A percentile compares a stretch with the other conserved stretches of the same genome.
Conservation (phyloP, 306 rosid species). For the Vigna nakashimae region DNA sequence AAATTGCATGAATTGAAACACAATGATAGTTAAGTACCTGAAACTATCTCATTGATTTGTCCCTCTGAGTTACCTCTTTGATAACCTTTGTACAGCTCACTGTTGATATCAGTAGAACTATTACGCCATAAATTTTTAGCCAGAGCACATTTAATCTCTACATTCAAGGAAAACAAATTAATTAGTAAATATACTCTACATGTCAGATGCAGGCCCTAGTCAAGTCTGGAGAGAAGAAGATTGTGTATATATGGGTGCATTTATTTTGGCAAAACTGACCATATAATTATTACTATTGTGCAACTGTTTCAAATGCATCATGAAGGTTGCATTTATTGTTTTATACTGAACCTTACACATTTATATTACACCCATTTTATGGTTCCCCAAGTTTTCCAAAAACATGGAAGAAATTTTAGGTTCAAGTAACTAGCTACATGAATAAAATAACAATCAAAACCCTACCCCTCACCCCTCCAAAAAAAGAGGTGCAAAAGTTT, state of each 20-base stretch:
- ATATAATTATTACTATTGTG: conserved; percentile 13
- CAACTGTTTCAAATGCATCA: conserved; percentile 30
- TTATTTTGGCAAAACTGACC: conserved; percentile 19
- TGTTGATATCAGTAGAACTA: conserved; percentile 58
- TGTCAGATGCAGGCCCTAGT: background rate
- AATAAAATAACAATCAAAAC: background rate
- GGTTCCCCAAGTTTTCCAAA: conserved; percentile 23
- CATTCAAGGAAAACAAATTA: conserved; percentile 42
- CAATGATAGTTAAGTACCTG: conserved; percentile 56
- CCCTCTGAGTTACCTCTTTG: conserved; percentile 55
- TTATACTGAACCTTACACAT: background rate
- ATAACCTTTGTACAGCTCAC: conserved; percentile 66
- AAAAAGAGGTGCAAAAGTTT: background rate
- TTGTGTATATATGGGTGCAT: background rate
- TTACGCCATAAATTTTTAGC: conserved; percentile 69
- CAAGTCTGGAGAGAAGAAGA: conserved; percentile 7
- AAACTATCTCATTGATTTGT: conserved; percentile 50
- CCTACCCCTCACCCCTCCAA: background rate
- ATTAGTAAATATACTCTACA: conserved; percentile 8
- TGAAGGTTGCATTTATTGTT: background rate
- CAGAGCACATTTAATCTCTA: conserved; percentile 60
- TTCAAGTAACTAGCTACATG: conserved; percentile 6
- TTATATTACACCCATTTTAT: background rate
- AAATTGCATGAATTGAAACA: conserved; percentile 1
- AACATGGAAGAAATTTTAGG: background rate